Conservation (phyloP, 2,329 filamentous ascomycete species). For the Neofusicoccum kwambonambiense region DNA sequence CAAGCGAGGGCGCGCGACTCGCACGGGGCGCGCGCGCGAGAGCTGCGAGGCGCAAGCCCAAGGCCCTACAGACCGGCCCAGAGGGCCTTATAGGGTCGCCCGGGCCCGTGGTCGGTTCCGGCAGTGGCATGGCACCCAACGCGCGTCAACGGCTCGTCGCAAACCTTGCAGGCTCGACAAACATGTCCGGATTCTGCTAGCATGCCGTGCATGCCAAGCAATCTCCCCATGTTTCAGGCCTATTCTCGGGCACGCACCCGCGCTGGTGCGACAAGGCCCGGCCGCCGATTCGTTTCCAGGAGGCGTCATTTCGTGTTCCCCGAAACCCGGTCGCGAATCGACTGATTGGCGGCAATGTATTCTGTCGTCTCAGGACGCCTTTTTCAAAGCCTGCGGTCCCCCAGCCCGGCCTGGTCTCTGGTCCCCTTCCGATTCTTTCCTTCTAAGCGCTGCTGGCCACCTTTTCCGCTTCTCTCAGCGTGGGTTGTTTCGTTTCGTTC, state of each 20-base stretch:
- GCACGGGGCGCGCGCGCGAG: too few relatives aligned
- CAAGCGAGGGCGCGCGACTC: too few relatives aligned
- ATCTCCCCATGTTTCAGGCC: conserved; percentile 10
- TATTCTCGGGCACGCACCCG: not conserved
- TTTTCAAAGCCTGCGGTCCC: not conserved
- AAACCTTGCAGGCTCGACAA: conserved; percentile 2
- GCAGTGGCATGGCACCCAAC: not conserved
- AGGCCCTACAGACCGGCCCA: not conserved
- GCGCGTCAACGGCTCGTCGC: not conserved
- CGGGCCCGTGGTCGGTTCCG: not conserved
- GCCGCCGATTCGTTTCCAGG: conserved; percentile 7
- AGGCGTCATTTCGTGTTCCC: conserved; percentile 11
- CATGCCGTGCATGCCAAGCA: not conserved
- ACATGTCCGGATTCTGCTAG: not conserved
- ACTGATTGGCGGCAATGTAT: not conserved
- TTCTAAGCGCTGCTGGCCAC: not conserved
- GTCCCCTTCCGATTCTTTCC: not conserved
- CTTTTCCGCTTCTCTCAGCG: not conserved
- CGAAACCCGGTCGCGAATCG: not conserved
- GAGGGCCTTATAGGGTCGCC: not conserved
- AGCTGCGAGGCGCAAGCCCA: too few relatives aligned
- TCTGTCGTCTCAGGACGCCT: not conserved
- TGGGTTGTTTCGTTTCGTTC: not conserved
- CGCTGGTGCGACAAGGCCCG: not conserved
- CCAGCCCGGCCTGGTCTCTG: not conserved